These are phyloP conservation scores for Sambucus nigra DNA, from an alignment of 129 eudicot genomes.

Conservation along the genomic window DNA sequence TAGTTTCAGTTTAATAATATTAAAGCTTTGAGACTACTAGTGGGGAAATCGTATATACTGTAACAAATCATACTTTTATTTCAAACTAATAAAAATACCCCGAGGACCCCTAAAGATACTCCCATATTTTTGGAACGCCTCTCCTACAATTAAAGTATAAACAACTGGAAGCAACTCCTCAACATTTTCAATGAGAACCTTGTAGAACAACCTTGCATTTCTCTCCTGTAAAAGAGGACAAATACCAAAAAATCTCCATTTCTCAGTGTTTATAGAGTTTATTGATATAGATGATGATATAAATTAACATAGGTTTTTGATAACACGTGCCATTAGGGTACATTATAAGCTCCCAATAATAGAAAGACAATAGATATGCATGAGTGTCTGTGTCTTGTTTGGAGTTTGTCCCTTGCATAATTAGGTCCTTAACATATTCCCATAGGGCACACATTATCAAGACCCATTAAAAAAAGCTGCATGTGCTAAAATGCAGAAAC, in stretches of 20 bases:
- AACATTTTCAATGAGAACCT: constrained; percentile 85
- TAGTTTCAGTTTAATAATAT: constrained; percentile 8
- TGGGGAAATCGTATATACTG: constrained; percentile 5
- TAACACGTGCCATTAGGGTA: too few relatives aligned
- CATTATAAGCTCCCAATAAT: too few relatives aligned
- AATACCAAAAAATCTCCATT: too few relatives aligned
- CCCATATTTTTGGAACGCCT: constrained; percentile 97
- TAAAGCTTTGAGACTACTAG: not conserved
- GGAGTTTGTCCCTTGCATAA: too few relatives aligned
- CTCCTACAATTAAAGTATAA: constrained; percentile 97
- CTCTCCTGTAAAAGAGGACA: constrained; percentile 51
- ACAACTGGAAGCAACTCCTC: constrained; percentile 97
- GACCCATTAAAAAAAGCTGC: not conserved
- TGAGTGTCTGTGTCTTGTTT: too few relatives aligned
- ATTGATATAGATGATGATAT: too few relatives aligned
- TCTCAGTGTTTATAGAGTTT: too few relatives aligned
- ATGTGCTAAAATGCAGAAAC: too few relatives aligned
- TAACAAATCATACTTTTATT: constrained; percentile 56
- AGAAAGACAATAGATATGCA: too few relatives aligned
- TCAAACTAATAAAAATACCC: constrained; percentile 91
- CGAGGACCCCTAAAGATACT: constrained; percentile 88
- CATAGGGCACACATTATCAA: too few relatives aligned
- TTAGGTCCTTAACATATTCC: too few relatives aligned
- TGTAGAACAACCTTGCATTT: constrained; percentile 79
- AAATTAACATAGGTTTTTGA: too few relatives aligned